Evolutionary conservation across 768 basidiomycete species (phyloP), one percentile per base, ranked within the genome.

Genomic region (Pleurotus citrinopileatus): DNA sequence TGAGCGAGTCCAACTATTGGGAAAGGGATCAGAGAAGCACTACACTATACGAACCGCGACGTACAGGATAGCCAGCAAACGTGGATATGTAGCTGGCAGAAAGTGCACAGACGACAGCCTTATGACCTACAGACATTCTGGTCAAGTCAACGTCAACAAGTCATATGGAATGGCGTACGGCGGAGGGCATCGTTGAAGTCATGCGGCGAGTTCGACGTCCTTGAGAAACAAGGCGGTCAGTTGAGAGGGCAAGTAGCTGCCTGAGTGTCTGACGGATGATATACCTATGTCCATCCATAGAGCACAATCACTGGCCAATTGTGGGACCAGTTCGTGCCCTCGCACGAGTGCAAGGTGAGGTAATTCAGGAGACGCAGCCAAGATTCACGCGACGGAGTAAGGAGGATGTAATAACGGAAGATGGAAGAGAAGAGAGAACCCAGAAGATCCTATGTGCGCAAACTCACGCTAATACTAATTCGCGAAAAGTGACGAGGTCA

Each of bases 61-160:
- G 57, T 57, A 78, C 91, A 54, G 93, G 93, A 69, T 94, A 96
- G 46, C 94, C 94, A 54, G 89, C 89, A 63, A 96, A 83, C 12
- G 95, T 97, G 43, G 94, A 94, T 59, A 94, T 81, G 69, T 94
- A 89, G 62, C 92, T 94, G 46, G 94, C 94, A 37, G 91, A 85
- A 56, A 95, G 84, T 29, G 94, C 94, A 63, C 90, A 93, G 34
- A 89, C 91, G 63, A 93, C 87, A 48, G 91, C 84, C 72, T 91
- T 92, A 76, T 94, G 85, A 58, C 78, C 91, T 93, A 69, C 43
- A 46, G 47, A 25, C 55, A 9, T 38, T 54, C 36, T 58, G 17
- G 47, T 54, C 48, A 59, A 52, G n/a, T n/a, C n/a, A 50, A 61
- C 62, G 40, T 34, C 54, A 55, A 36, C 26, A 52, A 42, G 12